These are phyloP conservation scores for Vitis rupestris DNA, from an alignment of 164 flowering plant genomes.

Conservation along the genomic window DNA sequence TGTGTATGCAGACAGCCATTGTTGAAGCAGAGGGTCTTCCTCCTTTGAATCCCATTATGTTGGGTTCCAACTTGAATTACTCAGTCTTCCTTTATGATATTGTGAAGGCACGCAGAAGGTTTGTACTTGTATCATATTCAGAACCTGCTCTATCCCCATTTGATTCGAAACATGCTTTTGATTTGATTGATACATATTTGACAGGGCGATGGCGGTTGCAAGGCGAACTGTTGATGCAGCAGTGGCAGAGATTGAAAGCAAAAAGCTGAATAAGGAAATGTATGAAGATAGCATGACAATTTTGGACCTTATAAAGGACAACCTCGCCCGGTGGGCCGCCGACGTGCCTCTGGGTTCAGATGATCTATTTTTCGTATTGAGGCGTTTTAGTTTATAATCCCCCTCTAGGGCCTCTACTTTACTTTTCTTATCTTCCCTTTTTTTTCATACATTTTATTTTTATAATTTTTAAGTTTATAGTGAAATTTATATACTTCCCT, in stretches of 20 bases:
- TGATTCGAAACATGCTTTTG: too few relatives aligned
- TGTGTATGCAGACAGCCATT: conserved; percentile 20
- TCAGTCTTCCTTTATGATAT: conserved; percentile 57
- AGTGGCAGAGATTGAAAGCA: conserved; percentile 32
- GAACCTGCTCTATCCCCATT: too few relatives aligned
- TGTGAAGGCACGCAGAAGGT: conserved; percentile 43
- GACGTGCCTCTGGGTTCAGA: conserved; percentile 29
- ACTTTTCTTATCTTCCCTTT: too few relatives aligned
- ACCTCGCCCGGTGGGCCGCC: conserved; percentile 34
- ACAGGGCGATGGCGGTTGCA: conserved; percentile 40
- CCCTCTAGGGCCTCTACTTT: too few relatives aligned
- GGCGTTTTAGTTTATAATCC: too few relatives aligned
- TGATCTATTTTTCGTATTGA: neutral
- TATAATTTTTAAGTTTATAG: too few relatives aligned
- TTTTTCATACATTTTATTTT: too few relatives aligned
- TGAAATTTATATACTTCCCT: too few relatives aligned
- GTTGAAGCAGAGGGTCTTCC: conserved; percentile 36
- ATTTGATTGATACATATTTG: neutral
- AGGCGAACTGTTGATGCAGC: conserved; percentile 43
- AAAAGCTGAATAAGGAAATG: conserved; percentile 27
- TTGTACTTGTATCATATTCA: neutral
- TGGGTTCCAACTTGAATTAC: conserved; percentile 46
- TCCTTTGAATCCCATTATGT: conserved; percentile 49
- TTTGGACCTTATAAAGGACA: conserved; percentile 38
- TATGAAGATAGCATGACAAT: conserved; percentile 44